Conservation (phyloP, 2,329 filamentous ascomycete genomes). For the Aspergillus pseudoglaucus region DNA sequence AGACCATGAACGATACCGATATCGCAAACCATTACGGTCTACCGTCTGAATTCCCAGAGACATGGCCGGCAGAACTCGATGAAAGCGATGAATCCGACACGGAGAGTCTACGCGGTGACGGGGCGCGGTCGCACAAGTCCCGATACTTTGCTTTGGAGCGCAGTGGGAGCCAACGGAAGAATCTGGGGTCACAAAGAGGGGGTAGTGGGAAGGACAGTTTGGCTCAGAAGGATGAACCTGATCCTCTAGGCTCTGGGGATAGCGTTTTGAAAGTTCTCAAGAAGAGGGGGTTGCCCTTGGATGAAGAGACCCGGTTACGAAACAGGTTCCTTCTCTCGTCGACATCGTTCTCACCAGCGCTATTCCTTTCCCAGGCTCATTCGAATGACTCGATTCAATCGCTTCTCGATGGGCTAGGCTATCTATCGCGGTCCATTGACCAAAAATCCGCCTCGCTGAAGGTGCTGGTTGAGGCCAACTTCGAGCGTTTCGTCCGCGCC, state of each 20-base stretch:
- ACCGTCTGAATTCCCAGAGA: slow-evolving; percentile 65
- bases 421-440: slow-evolving; percentile 85
- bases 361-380: slow-evolving; percentile 91
- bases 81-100: slow-evolving; percentile 62
- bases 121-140: slow-evolving; percentile 58
- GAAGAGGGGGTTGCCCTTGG: slow-evolving; percentile 68
- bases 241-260: slow-evolving; percentile 80
- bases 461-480: slow-evolving; percentile 93
- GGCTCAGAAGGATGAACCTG: slow-evolving; percentile 85
- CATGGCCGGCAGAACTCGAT: slow-evolving; percentile 82
- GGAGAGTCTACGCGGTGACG: slow-evolving; percentile 30
- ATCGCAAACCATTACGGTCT: slow-evolving; percentile 89
- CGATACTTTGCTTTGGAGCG: slow-evolving; percentile 80
- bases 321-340: slow-evolving; percentile 94
- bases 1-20: slow-evolving; percentile 62
- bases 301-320: slow-evolving; percentile 73
- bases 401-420: slow-evolving; percentile 73
- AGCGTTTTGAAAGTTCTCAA: slow-evolving; percentile 79
- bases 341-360: slow-evolving; percentile 84
- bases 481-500: slow-evolving; percentile 93
- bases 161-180: slow-evolving; percentile 60
- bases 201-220: slow-evolving; percentile 66
- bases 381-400: slow-evolving; percentile 75
- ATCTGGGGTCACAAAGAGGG: slow-evolving; percentile 62
- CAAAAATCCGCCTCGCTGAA: slow-evolving; percentile 97